These are phyloP conservation scores for Aspergillus cejpii DNA, from an alignment of 2,329 filamentous ascomycete genomes.

Conservation along the genomic window DNA sequence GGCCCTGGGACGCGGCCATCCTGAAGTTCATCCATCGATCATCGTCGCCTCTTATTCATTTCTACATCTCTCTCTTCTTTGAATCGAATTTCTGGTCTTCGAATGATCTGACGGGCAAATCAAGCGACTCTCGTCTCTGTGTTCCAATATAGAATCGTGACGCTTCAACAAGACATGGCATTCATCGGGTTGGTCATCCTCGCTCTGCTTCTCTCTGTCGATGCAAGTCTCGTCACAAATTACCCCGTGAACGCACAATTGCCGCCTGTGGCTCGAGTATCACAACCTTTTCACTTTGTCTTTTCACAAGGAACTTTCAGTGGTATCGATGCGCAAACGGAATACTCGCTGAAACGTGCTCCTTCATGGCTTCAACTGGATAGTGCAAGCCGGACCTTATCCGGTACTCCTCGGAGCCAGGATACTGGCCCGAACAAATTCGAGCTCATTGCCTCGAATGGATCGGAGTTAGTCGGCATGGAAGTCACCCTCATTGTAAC, in stretches of 20 bases:
- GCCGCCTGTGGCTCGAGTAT: conserved; percentile 67
- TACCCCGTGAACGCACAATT: conserved; percentile 83
- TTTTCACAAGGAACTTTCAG: conserved; percentile 60
- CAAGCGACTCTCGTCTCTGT: conserved; percentile 15
- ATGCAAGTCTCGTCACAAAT: conserved; percentile 38
- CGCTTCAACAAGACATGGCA: conserved; percentile 22
- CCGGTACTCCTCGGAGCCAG: conserved; percentile 58
- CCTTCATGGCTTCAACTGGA: conserved; percentile 73
- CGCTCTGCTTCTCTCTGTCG: conserved; percentile 23
- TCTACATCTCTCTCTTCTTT: conserved; percentile 5
- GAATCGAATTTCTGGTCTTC: conserved; percentile 1
- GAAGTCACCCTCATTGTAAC: conserved; percentile 66
- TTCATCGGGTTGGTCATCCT: conserved; percentile 23
- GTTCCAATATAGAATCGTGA: conserved; percentile 4
- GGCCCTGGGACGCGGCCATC: conserved; percentile 26
- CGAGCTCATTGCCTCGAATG: conserved; percentile 62
- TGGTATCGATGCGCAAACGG: conserved; percentile 50
- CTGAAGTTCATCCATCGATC: conserved; percentile 16
- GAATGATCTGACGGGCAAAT: conserved; percentile 3
- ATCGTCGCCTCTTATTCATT: conserved; percentile 7
- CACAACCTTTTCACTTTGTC: conserved; percentile 44
- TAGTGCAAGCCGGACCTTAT: conserved; percentile 56
- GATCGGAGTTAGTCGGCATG: conserved; percentile 56
- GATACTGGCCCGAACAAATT: conserved; percentile 57
- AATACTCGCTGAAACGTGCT: conserved; percentile 59